Conservation (phyloP, 2,329 filamentous ascomycete genomes). For the Botryotinia narcissicola region DNA sequence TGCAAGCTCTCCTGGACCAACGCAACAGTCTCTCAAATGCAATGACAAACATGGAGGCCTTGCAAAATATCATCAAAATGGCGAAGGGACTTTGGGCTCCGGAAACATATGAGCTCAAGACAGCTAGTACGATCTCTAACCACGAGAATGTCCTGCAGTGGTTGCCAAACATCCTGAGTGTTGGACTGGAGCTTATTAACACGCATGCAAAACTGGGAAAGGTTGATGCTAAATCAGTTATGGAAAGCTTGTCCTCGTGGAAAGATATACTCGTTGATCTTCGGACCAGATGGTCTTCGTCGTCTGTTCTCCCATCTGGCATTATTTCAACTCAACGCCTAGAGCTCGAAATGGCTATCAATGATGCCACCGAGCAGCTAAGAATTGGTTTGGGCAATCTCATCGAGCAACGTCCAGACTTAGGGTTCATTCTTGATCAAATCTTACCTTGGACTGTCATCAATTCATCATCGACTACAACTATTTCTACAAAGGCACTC, state of each 20-base stretch:
- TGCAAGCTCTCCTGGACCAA: conserved; percentile 64
- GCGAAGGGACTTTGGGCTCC: conserved; percentile 45
- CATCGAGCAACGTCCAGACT: conserved; percentile 51
- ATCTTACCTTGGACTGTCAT: conserved; percentile 61
- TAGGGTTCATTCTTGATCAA: conserved; percentile 65
- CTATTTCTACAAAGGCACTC: conserved; percentile 18
- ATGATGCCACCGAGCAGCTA: conserved; percentile 25
- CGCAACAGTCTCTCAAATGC: conserved; percentile 41
- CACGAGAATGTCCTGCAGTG: conserved; percentile 47
- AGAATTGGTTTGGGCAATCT: conserved; percentile 42
- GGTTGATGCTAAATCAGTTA: conserved; percentile 46
- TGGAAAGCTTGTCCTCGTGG: conserved; percentile 51
- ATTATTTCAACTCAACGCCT: conserved; percentile 46
- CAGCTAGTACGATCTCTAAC: conserved; percentile 24
- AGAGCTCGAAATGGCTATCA: conserved; percentile 27
- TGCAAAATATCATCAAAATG: conserved; percentile 32
- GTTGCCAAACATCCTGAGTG: conserved; percentile 66
- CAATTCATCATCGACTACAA: conserved; percentile 20
- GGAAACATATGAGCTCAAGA: conserved; percentile 27
- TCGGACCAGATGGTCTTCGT: conserved; percentile 42
- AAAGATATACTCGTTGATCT: conserved; percentile 48
- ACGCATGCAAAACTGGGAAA: conserved; percentile 65
- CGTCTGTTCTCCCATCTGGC: conserved; percentile 51
- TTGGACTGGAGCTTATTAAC: conserved; percentile 59
- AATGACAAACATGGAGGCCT: conserved; percentile 21